These are phyloP conservation scores for Fraxinus nigra DNA, from an alignment of 305 asterid genomes.

Conservation along the genomic window DNA sequence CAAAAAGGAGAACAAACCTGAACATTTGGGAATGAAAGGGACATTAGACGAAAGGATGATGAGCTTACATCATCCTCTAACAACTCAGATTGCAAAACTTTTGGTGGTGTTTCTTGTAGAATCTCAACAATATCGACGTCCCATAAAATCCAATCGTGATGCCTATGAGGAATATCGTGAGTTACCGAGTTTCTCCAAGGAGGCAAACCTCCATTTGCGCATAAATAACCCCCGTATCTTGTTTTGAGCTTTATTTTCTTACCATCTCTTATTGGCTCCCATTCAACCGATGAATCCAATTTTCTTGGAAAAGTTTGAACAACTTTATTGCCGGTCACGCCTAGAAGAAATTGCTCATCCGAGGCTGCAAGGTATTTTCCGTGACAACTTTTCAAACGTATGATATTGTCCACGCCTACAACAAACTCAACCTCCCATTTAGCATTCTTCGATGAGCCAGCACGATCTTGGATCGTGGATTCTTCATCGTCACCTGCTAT, in stretches of 20 bases:
- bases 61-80: constrained; percentile 37
- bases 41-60: constrained; percentile 38
- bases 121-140: constrained; percentile 54
- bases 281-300: constrained; percentile 59
- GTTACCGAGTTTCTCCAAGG: constrained; percentile 45
- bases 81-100: constrained; percentile 29
- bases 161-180: constrained; percentile 79
- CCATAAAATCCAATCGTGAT: constrained; percentile 80
- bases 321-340: background rate
- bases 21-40: constrained; percentile 18
- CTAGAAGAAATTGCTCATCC: background rate
- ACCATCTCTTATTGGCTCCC: constrained; percentile 85
- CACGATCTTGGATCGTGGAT: constrained; percentile 62
- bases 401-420: background rate
- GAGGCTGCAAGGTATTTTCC: background rate
- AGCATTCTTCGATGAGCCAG: constrained; percentile 29
- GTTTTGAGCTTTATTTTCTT: constrained; percentile 54
- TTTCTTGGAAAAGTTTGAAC: constrained; percentile 41
- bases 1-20: constrained; percentile 34
- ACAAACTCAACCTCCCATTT: background rate
- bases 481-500: constrained; percentile 48
- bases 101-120: constrained; percentile 36
- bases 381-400: constrained; percentile 44
- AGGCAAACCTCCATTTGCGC: background rate
- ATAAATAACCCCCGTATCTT: constrained; percentile 19